Evolutionary conservation across 1,284 basidiomycete species (phyloP).

Genomic region (Sporisorium graminicola): DNA sequence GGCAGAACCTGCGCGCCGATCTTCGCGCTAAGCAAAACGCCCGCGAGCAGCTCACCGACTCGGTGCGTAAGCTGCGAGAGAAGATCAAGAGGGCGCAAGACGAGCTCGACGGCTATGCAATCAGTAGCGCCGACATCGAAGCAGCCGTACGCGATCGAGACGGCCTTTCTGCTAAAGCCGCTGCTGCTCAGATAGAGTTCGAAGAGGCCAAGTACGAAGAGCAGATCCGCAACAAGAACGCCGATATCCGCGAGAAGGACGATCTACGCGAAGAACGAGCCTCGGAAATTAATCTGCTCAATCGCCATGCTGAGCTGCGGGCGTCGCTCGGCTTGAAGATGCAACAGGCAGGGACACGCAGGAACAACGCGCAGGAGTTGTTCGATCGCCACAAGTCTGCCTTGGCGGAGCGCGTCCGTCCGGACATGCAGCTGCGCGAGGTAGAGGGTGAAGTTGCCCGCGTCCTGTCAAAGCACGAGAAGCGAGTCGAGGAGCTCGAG

Average conservation of each 20-base stretch:
- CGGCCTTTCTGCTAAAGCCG: slow-evolving; percentile 29
- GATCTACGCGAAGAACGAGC: slow-evolving; percentile 80
- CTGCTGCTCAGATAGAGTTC: slow-evolving; percentile 47
- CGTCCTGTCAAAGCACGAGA: slow-evolving; percentile 69
- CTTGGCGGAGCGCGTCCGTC: slow-evolving; percentile 77
- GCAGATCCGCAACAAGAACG: slow-evolving; percentile 76
- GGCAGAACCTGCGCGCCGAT: slow-evolving; percentile 53
- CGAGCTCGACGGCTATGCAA: slow-evolving; percentile 46
- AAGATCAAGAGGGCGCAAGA: slow-evolving; percentile 55
- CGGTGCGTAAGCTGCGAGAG: slow-evolving; percentile 44
- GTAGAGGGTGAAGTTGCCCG: slow-evolving; percentile 81
- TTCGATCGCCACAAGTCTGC: slow-evolving; percentile 73
- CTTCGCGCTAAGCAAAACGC: slow-evolving; percentile 51
- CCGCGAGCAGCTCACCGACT: slow-evolving; percentile 48
- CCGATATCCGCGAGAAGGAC: slow-evolving; percentile 77
- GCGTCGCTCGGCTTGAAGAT: slow-evolving; percentile 82
- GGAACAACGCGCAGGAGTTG: slow-evolving; percentile 34
- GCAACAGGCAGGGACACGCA: slow-evolving; percentile 28
- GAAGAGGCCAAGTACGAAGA: slow-evolving; percentile 76
- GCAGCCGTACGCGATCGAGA: slow-evolving; percentile 47
- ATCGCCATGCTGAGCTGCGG: slow-evolving; percentile 83
- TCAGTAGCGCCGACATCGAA: slow-evolving; percentile 47
- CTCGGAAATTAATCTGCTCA: slow-evolving; percentile 80
- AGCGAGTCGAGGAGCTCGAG: slow-evolving; percentile 43
- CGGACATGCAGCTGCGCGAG: slow-evolving; percentile 75